Percentiles rank a stretch among this genome's conserved stretches.
Evolutionary conservation across 2,329 filamentous ascomycete genomes (phyloP).

Genomic region (Tolypocladium tropicale): DNA sequence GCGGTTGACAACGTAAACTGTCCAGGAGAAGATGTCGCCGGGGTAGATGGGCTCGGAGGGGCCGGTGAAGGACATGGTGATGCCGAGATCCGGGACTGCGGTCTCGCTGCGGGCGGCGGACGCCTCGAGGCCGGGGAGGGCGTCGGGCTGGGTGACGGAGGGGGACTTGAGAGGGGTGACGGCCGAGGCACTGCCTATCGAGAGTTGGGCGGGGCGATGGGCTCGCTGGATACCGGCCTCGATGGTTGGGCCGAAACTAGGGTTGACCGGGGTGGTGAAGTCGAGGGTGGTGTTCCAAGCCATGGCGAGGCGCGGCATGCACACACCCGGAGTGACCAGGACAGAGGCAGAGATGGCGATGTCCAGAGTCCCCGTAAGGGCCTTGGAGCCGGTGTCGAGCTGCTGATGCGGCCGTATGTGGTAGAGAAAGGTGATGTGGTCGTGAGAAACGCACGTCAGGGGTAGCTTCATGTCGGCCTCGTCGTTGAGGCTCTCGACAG

Average conservation of each 20-base stretch:
- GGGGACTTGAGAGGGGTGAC: conserved; percentile 47
- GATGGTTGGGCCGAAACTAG: conserved; percentile 45
- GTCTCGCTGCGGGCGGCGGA: conserved; percentile 34
- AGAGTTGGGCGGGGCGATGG: conserved; percentile 54
- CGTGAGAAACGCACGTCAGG: conserved; percentile 55
- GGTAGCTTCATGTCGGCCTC: conserved; percentile 40
- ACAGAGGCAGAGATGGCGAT: conserved; percentile 53
- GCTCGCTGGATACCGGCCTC: conserved; percentile 49
- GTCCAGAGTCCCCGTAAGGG: conserved; percentile 40
- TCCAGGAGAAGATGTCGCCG: conserved; percentile 61
- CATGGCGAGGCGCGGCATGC: conserved; percentile 52
- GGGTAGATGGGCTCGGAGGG: conserved; percentile 45
- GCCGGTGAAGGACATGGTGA: conserved; percentile 65
- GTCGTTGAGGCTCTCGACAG: conserved; percentile 46
- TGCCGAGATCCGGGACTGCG: conserved; percentile 50
- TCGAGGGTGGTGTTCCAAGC: conserved; percentile 60
- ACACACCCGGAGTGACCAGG: conserved; percentile 42
- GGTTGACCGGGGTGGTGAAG: conserved; percentile 56
- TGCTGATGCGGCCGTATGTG: conserved; percentile 45
- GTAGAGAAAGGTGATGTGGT: conserved; percentile 69
- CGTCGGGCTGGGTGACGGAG: conserved; percentile 46
- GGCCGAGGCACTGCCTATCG: conserved; percentile 43
- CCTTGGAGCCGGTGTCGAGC: conserved; percentile 33
- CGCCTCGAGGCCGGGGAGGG: conserved; percentile 48
- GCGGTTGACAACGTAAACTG: conserved; percentile 67